Base-by-base conservation (phyloP, 192 early-diverging fungal species). In the Dimargaris xerosporica region DNA sequence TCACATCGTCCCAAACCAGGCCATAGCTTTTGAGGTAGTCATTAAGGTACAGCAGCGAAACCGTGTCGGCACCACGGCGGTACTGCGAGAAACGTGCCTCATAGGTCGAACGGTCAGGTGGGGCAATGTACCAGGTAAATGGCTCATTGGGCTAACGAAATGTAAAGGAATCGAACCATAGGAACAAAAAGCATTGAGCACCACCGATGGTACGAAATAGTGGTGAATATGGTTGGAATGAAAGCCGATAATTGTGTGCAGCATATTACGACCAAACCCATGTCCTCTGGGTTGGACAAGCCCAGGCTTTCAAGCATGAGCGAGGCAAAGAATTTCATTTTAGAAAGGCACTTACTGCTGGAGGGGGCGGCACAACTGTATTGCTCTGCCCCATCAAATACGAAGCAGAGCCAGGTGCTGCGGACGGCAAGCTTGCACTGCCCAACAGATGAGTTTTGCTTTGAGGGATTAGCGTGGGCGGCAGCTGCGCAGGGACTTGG, bases 81-180 rank as follows among this genome's bases (percentile, higher is more conserved):
- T 47, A 75, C 54, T 76, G 79, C 41, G 66, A 65, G 62, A 80
- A 85, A 19, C 75, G 75, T 28, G 69, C 69, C 56, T 81, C 81
- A 63, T 82, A 85, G 44, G 74, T 79, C 26, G 69, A 63, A 46
- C 76, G 73, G 51, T 78, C 80, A 12, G 75, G 69, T 2, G 83
- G 70, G 41, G 79, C 72, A 61, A 85, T 85, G 58, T 79, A 79
- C 83, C 83, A 85, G 44, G 79, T 74, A 71, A 84, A 84, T 21
- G 73, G 58, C 47, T 54, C 67, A 44, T 43, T 46, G 7, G 63
- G 34, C 34, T 39, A 7, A 39, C 7, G 34, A 39, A 39, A 39
- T 39, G 34, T 7, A 39, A 39, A 39, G 7, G 7, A 39, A 39
- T 5, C 2, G n/a, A n/a, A n/a, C n/a, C n/a, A n/a, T n/a, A n/a